These are phyloP conservation scores for Ceratocystis albifundus DNA, from an alignment of 2,329 filamentous ascomycete species.

Conservation along the genomic window DNA sequence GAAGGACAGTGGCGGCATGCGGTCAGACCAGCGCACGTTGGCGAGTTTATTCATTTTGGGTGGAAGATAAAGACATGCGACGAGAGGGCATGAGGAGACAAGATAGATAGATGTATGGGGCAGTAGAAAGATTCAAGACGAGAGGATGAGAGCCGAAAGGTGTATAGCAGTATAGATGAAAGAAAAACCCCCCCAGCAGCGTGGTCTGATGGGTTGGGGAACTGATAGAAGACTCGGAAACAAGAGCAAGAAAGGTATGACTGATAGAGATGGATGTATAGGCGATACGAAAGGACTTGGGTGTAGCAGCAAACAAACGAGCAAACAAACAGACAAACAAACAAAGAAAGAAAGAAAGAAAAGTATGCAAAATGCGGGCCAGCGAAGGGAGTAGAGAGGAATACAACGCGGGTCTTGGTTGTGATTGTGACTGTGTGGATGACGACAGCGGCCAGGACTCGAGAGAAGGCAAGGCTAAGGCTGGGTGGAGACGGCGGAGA, in stretches of 20 bases:
- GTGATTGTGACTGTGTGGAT: conserved; percentile 25
- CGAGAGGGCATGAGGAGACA: conserved; percentile 8
- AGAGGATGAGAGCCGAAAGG: not conserved
- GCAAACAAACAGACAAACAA: too few species aligned
- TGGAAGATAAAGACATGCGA: conserved; percentile 20
- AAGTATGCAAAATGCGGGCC: not conserved
- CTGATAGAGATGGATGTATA: not conserved
- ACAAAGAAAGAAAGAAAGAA: not conserved
- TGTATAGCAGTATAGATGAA: conserved; percentile 11
- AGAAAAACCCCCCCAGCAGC: too few species aligned
- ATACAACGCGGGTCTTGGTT: not conserved
- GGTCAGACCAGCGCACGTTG: conserved; percentile 61
- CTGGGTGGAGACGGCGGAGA: conserved; percentile 28
- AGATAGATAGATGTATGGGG: not conserved
- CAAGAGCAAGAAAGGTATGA: not conserved
- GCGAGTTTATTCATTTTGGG: conserved; percentile 57
- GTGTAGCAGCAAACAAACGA: not conserved
- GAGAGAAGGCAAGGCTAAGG: conserved; percentile 19
- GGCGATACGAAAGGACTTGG: not conserved
- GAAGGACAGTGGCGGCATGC: conserved; percentile 36
- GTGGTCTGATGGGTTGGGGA: too few species aligned
- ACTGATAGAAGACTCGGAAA: too few species aligned
- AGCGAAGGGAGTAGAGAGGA: not conserved
- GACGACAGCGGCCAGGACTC: not conserved
- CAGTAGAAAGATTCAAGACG: not conserved